A percentile compares a stretch with the other conserved stretches of the same genome.
Evolutionary conservation across 768 basidiomycete species (phyloP).

Genomic region (Scleroderma citrinum): DNA sequence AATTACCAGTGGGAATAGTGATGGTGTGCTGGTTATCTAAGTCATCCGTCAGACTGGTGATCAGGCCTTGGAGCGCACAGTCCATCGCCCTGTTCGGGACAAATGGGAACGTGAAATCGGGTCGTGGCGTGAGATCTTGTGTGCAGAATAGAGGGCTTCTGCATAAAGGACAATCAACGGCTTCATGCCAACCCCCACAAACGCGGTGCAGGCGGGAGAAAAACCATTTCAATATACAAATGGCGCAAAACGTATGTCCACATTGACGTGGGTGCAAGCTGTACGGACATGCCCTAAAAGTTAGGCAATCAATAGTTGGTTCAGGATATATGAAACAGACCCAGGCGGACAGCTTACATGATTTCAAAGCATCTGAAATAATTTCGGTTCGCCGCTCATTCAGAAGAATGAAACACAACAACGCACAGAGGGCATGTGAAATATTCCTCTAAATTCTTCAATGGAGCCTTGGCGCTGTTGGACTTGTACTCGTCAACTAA

Average conservation of each 20-base stretch:
- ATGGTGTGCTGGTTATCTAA: slow-evolving; percentile 24
- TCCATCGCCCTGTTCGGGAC: slow-evolving; percentile 56
- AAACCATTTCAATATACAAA: slow-evolving; percentile 64
- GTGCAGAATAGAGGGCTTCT: slow-evolving; percentile 48
- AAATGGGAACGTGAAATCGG: slow-evolving; percentile 52
- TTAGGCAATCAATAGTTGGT: not conserved
- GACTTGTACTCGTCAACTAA: slow-evolving; percentile 38
- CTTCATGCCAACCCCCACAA: slow-evolving; percentile 64
- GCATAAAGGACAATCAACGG: slow-evolving; percentile 64
- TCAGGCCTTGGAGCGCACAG: slow-evolving; percentile 44
- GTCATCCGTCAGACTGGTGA: slow-evolving; percentile 44
- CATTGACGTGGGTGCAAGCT: slow-evolving; percentile 48
- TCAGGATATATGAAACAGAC: too few relatives aligned
- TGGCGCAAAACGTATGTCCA: slow-evolving; percentile 64
- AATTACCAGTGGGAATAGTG: slow-evolving; percentile 27
- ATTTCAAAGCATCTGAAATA: slow-evolving; percentile 55
- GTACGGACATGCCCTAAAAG: slow-evolving; percentile 47
- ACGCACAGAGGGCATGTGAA: slow-evolving; percentile 61
- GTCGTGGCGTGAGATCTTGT: slow-evolving; percentile 46
- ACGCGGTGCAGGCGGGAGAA: slow-evolving; percentile 58
- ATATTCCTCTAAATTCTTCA: slow-evolving; percentile 53
- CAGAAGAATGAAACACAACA: slow-evolving; percentile 6
- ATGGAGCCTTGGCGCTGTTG: slow-evolving; percentile 25
- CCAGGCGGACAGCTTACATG: slow-evolving; percentile 30
- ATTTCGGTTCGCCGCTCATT: slow-evolving; percentile 9